Conservation (phyloP, 495 filamentous ascomycete genomes). For the Talaromyces trachyspermus region DNA sequence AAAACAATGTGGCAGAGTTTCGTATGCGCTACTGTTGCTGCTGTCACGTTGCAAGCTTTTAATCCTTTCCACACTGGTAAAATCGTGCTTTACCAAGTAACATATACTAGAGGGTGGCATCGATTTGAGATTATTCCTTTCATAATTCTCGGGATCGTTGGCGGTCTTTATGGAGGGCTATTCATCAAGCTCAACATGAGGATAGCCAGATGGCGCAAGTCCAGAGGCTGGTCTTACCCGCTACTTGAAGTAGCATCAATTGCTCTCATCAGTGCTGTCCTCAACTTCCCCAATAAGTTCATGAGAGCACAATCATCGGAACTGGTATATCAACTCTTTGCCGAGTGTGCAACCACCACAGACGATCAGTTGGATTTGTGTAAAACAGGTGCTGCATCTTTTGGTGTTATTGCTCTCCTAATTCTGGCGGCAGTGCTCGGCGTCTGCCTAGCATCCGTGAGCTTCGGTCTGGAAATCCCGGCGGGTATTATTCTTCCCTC, state of each 20-base stretch:
- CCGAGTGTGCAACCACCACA: conserved; percentile 70
- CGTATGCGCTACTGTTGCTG: conserved; percentile 96
- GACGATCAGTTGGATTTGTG: conserved; percentile 88
- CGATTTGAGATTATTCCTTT: conserved; percentile 91
- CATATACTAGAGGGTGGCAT: conserved; percentile 88
- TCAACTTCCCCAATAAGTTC: conserved; percentile 93
- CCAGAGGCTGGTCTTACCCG: conserved; percentile 48
- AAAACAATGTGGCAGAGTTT: conserved; percentile 99
- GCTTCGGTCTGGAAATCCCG: conserved; percentile 94
- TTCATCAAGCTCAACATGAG: conserved; percentile 94
- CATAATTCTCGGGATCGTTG: conserved; percentile 76
- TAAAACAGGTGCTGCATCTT: conserved; percentile 62
- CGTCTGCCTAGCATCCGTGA: conserved; percentile 78
- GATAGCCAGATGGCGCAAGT: conserved; percentile 73
- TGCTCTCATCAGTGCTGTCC: conserved; percentile 70
- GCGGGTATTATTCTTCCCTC: conserved; percentile 95
- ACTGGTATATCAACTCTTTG: conserved; percentile 85
- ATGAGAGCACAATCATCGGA: conserved; percentile 90
- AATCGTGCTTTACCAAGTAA: conserved; percentile 93
- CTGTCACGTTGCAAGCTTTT: conserved; percentile 83
- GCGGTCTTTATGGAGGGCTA: conserved; percentile 86
- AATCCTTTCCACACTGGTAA: conserved; percentile 96
- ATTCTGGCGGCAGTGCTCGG: conserved; percentile 73
- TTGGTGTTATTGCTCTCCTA: conserved; percentile 69
- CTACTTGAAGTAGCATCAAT: conserved; percentile 69